Percentiles rank a stretch among this genome's conserved stretches.
Evolutionary conservation across 257 asterid genomes (phyloP).

Genomic region (Linaria vulgaris): DNA sequence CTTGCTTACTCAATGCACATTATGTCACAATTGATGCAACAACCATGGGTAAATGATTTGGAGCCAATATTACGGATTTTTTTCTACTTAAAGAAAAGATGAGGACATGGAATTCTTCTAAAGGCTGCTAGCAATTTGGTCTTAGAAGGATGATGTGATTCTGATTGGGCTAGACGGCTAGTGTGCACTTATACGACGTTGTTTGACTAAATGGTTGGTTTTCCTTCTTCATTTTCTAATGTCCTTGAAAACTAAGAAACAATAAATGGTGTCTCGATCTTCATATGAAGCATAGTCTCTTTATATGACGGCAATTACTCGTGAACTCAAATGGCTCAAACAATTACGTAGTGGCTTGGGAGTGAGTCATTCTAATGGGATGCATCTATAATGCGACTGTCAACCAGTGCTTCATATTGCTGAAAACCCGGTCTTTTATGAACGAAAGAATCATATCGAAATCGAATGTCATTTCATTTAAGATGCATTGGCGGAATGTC

Average conservation of each 20-base stretch:
- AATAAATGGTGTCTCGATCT: background rate
- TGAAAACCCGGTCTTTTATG: background rate
- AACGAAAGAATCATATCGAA: background rate
- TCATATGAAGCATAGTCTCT: background rate
- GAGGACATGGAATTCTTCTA: background rate
- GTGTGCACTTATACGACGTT: background rate
- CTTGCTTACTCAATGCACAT: background rate
- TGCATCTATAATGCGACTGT: background rate
- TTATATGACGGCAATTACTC: background rate
- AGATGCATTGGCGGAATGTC: no score
- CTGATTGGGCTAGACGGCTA: constrained; percentile 14
- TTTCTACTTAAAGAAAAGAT: background rate
- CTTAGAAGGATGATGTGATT: background rate
- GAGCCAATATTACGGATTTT: background rate
- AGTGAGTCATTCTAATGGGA: background rate
- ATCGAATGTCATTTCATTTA: background rate
- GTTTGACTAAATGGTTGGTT: background rate
- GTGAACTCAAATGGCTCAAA: background rate
- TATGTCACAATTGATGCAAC: constrained; percentile 3
- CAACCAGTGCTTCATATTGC: constrained; percentile 2
- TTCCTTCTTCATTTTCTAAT: background rate
- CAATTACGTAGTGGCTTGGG: background rate
- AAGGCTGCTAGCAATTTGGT: background rate
- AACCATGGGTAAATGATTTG: background rate
- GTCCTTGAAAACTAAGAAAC: no score